Base-by-base conservation (phyloP, 1,284 basidiomycete species). In the Cutaneotrichosporon curvatum region DNA sequence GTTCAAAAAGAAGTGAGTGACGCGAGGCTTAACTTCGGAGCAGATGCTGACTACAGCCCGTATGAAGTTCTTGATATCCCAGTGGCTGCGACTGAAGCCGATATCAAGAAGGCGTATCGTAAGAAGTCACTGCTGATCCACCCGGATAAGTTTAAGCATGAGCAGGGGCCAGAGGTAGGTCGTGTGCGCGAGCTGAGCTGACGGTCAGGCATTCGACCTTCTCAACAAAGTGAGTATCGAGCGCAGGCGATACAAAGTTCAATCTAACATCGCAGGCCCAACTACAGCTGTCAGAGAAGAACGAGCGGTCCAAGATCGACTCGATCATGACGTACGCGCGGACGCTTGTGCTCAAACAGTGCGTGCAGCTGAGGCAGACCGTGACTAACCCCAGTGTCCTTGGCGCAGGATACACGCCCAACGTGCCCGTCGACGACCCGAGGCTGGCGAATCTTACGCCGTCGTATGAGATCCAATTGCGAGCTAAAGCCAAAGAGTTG, bases 141-240 rank as follows among this genome's bases (percentile, higher is more conserved):
- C 58, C 78, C 78, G 14, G 78, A 79, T 63, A 79, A 78, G 65
- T 75, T 75, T 57, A 72, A 77, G 60, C 74, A 78, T 60, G 73
- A 73, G 30, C 56, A 74, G n/a, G 78, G 76, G 25, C 55, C 64
- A 18, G 69, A 73, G 62, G 72, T 72, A 57, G 55, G 70, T 60
- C 4, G 4, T 14, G 4, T 14, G 11, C 2, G 12, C 1, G 11
- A 15, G 6, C 5, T 10, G 2, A 4, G 4, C 42, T 42, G 34
- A 47, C 43, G n/a, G 14, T 37, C 65, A 78, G 67, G 77, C 77
- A 20, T 79, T 79, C 60, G 76, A 78, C 56, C 63, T 76, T 53
- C 66, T 78, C 44, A 79, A 79, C 61, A 78, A 79, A 67, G 76
- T 72, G 39, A 54, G 62, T 36, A 33, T 23, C 14, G 20, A 35